Conservation (phyloP, 2,329 filamentous ascomycete genomes). For the Cytospora schulzeri region DNA sequence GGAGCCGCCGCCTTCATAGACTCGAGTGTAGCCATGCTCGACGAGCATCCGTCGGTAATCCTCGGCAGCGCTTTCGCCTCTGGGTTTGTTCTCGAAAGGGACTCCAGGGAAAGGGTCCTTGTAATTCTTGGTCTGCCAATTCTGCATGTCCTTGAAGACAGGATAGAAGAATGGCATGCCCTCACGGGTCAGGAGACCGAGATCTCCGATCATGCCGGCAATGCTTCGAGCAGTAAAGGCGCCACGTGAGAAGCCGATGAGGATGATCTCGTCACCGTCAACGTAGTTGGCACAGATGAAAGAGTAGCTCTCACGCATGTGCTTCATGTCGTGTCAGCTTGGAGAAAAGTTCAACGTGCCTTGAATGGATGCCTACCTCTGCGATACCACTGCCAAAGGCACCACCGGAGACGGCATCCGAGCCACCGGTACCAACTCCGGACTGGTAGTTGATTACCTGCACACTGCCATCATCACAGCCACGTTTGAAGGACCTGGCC, state of each 20-base stretch:
- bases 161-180: conserved; percentile 58
- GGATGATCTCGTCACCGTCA: conserved; percentile 58
- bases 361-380: conserved; percentile 42
- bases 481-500: conserved; percentile 56
- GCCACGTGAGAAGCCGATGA: conserved; percentile 60
- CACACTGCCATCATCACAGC: conserved; percentile 52
- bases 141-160: conserved; percentile 59
- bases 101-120: conserved; percentile 49
- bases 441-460: conserved; percentile 65
- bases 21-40: conserved; percentile 44
- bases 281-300: conserved; percentile 65
- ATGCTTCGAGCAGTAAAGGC: conserved; percentile 62
- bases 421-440: conserved; percentile 59
- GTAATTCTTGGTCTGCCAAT: conserved; percentile 50
- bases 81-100: conserved; percentile 53
- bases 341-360: background rate
- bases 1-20: conserved; percentile 40
- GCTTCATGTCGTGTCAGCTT: conserved; percentile 26
- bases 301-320: conserved; percentile 64
- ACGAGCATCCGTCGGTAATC: conserved; percentile 49
- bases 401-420: conserved; percentile 55
- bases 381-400: conserved; percentile 57
- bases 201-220: conserved; percentile 52
- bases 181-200: conserved; percentile 55
- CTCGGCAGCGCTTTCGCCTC: conserved; percentile 43